phyloP scores from a whole-genome alignment of 495 filamentous ascomycete genomes.

The Talaromyces trachyspermus region DNA sequence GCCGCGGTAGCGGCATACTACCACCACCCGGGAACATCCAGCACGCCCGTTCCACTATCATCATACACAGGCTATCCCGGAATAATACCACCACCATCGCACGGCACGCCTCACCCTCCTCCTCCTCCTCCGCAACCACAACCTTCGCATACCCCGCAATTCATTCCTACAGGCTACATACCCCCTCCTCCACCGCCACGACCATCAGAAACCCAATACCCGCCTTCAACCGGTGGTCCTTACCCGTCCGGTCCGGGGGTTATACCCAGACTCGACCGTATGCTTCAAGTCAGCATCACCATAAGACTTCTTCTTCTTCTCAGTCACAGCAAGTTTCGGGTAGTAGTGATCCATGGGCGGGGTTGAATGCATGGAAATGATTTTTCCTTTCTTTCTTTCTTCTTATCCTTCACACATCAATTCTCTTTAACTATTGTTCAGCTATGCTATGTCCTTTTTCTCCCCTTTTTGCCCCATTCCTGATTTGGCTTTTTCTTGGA shows the following conservation, averaged over 20 bases:
- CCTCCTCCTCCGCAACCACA: too few species aligned
- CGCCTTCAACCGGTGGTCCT: conserved; percentile 36
- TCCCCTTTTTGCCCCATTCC: neutral
- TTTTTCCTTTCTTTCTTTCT: neutral
- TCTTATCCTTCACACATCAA: too few species aligned
- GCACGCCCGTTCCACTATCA: conserved; percentile 28
- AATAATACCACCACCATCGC: too few species aligned
- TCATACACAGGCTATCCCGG: conserved; percentile 17
- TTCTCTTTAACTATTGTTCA: neutral
- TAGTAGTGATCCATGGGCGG: conserved; percentile 71
- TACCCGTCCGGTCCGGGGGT: conserved; percentile 54
- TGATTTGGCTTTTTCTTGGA: too few species aligned
- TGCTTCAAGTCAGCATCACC: conserved; percentile 24
- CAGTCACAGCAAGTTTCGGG: conserved; percentile 36
- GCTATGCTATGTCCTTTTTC: too few species aligned
- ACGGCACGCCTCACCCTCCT: conserved; percentile 28
- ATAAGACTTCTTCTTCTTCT: conserved; percentile 16
- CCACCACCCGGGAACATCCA: conserved; percentile 28
- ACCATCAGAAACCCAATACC: conserved; percentile 69
- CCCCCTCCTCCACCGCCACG: conserved; percentile 86
- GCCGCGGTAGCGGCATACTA: neutral
- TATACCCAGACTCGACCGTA: conserved; percentile 44
- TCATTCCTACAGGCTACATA: conserved; percentile 74
- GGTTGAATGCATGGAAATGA: conserved; percentile 79
- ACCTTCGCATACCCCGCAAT: conserved; percentile 23